phyloP scores from a whole-genome alignment of 164 flowering plant genomes.

The Stephania cephalantha region DNA sequence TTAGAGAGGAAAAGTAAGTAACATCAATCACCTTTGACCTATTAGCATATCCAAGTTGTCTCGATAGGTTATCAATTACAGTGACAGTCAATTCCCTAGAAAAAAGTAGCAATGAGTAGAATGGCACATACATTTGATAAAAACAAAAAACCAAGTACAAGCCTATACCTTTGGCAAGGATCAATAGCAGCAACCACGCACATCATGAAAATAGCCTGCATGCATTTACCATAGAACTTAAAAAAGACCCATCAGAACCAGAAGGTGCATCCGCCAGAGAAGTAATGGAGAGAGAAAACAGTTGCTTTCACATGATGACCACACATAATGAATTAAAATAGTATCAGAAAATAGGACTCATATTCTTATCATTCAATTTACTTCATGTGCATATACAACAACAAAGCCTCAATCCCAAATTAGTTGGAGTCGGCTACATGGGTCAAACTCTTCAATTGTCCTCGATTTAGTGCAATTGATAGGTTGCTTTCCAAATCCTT shows the following conservation, averaged over 20 bases:
- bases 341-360: too few relatives aligned
- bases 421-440: too few relatives aligned
- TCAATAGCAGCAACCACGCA: constrained; percentile 71
- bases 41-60: constrained; percentile 41
- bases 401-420: too few relatives aligned
- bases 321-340: not conserved
- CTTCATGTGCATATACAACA: too few relatives aligned
- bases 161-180: constrained; percentile 65
- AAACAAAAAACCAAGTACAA: constrained; percentile 2
- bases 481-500: too few relatives aligned
- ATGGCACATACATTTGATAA: not conserved
- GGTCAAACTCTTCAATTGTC: too few relatives aligned
- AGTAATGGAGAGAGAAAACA: not conserved
- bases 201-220: constrained; percentile 85
- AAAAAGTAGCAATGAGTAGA: not conserved
- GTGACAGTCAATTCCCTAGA: constrained; percentile 63
- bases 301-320: not conserved
- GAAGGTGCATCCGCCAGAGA: not conserved
- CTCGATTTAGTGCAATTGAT: too few relatives aligned
- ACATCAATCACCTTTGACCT: constrained; percentile 52
- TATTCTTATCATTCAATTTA: too few relatives aligned
- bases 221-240: not conserved
- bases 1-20: not conserved
- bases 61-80: constrained; percentile 64
- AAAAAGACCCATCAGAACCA: not conserved